Conservation (phyloP, 2,329 filamentous ascomycete species). For the Fusarium sp. region DNA sequence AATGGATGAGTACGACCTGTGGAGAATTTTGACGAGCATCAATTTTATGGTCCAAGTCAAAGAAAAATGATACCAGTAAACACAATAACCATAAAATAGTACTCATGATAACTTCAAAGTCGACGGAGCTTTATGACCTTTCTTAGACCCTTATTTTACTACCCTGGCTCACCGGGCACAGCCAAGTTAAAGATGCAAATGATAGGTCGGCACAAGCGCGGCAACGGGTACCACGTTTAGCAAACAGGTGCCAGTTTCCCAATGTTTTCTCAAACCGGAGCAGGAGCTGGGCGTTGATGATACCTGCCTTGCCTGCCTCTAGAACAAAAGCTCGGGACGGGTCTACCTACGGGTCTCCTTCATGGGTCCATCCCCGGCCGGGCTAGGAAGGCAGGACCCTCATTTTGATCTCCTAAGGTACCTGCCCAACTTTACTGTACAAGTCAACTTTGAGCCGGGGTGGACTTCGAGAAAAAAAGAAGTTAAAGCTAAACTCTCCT, state of each 20-base stretch:
- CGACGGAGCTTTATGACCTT: not conserved
- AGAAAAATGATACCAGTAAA: not conserved
- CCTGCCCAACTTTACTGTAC: not conserved
- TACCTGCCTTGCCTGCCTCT: slow-evolving; percentile 26
- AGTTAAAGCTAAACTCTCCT: slow-evolving; percentile 29
- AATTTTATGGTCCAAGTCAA: not conserved
- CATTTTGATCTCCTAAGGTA: slow-evolving; percentile 16
- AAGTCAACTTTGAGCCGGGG: slow-evolving; percentile 25
- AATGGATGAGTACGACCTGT: not conserved
- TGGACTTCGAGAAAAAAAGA: slow-evolving; percentile 18
- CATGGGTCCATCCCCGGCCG: slow-evolving; percentile 27
- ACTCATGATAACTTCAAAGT: slow-evolving; percentile 21
- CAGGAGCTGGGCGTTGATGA: slow-evolving; percentile 9
- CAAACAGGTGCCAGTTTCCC: slow-evolving; percentile 35
- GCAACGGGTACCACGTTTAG: slow-evolving; percentile 32
- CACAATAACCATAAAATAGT: not conserved
- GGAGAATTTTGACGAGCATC: not conserved
- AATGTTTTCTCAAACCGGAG: slow-evolving; percentile 7
- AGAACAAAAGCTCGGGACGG: slow-evolving; percentile 27
- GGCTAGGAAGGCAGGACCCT: slow-evolving; percentile 20
- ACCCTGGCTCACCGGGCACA: slow-evolving; percentile 3
- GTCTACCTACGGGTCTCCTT: slow-evolving; percentile 1
- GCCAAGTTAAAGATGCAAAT: slow-evolving; percentile 16
- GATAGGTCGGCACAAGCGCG: slow-evolving; percentile 24
- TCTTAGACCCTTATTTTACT: not conserved